phyloP scores from a whole-genome alignment of 352 stramenopile species.

The Pythium pectinolyticum region DNA sequence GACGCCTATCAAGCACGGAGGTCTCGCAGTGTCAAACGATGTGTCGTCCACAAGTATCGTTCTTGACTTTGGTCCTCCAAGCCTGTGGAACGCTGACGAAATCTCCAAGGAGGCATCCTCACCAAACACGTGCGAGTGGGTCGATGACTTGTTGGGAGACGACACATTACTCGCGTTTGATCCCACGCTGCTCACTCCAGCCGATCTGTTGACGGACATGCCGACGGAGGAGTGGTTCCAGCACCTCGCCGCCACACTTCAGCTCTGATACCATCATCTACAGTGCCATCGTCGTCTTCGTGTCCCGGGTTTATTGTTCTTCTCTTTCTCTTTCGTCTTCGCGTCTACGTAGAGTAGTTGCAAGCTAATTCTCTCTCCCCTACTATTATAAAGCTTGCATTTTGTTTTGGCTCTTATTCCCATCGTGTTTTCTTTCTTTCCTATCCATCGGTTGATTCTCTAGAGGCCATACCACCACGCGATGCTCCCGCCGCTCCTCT shows the following conservation, averaged over 20 bases:
- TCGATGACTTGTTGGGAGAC: constrained; percentile 43
- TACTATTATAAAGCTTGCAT: too few species aligned
- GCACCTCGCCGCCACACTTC: constrained; percentile 14
- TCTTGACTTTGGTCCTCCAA: constrained; percentile 59
- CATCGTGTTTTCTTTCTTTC: neutral
- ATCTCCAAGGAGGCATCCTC: constrained; percentile 24
- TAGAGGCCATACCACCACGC: too few species aligned
- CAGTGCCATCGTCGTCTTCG: neutral
- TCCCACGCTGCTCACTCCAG: neutral
- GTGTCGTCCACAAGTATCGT: constrained; percentile 26
- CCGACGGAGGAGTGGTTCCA: constrained; percentile 16
- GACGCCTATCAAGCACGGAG: neutral
- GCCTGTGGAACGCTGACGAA: constrained; percentile 41
- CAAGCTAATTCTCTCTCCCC: too few species aligned
- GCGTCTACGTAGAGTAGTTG: neutral
- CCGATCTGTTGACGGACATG: constrained; percentile 16
- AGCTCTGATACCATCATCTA: constrained; percentile 17
- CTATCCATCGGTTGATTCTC: too few species aligned
- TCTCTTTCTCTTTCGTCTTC: too few species aligned
- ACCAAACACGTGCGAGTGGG: constrained; percentile 36
- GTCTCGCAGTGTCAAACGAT: neutral
- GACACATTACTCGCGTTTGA: constrained; percentile 28
- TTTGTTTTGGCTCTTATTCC: too few species aligned
- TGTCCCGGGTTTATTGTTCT: too few species aligned
- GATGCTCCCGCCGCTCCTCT: neutral